A percentile compares a stretch with the other conserved stretches of the same genome.
Conservation (phyloP, 345 rosid species). For the Gossypium rotundifolium region DNA sequence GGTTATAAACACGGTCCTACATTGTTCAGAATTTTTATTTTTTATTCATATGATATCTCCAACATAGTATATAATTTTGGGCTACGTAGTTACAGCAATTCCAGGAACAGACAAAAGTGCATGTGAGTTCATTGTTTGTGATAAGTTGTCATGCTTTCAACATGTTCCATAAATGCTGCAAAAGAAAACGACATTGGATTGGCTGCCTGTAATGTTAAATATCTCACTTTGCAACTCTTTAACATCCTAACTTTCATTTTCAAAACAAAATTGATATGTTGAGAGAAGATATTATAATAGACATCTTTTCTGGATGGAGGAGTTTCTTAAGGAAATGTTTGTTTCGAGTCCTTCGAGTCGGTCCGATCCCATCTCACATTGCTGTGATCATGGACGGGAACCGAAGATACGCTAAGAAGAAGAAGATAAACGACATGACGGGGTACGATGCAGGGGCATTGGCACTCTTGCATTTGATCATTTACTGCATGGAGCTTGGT, state of each 20-base stretch:
- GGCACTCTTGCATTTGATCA: not conserved
- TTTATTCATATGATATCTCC: no score
- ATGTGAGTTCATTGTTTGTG: not conserved
- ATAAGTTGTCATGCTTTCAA: conserved; percentile 1
- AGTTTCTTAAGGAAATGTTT: not conserved
- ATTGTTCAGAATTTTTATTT: no score
- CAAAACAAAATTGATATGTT: not conserved
- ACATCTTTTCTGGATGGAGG: not conserved
- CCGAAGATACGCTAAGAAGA: not conserved
- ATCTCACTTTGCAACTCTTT: not conserved
- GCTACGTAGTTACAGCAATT: not conserved
- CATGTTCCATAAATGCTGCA: not conserved
- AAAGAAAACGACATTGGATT: not conserved
- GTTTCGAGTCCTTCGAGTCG: not conserved
- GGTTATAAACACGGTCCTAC: no score
- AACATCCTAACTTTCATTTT: not conserved
- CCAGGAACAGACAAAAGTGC: not conserved
- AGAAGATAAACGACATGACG: not conserved
- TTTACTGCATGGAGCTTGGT: conserved; percentile 31
- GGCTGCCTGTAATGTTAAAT: not conserved
- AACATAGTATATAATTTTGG: not conserved
- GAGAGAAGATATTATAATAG: not conserved
- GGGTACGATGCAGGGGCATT: not conserved
- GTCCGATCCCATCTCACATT: not conserved
- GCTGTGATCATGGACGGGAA: conserved; percentile 7